phyloP scores from a whole-genome alignment of 2,329 filamentous ascomycete species.

The Pseudogymnoascus sp. region DNA sequence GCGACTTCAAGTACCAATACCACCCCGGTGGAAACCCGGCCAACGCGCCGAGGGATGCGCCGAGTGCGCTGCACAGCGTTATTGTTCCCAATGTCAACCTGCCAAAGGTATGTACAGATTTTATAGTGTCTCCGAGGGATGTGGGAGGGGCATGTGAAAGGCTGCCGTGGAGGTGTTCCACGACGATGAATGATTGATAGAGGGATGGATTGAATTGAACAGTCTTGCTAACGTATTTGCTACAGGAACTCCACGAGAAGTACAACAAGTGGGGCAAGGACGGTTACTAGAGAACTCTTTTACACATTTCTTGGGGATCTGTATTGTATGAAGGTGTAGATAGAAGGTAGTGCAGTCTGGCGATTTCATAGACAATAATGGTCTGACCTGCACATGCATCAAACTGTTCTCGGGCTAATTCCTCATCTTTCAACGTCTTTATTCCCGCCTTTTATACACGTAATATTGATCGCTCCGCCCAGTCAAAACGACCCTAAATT shows the following conservation, averaged over 20 bases:
- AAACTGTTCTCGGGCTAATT: background rate
- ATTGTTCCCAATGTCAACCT: constrained; percentile 89
- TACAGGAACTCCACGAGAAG: constrained; percentile 80
- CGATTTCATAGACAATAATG: constrained; percentile 7
- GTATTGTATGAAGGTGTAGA: constrained; percentile 8
- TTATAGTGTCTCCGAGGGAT: background rate
- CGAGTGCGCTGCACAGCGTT: constrained; percentile 90
- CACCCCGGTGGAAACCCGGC: constrained; percentile 67
- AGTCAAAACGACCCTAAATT: background rate
- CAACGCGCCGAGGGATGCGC: constrained; percentile 75
- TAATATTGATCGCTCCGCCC: background rate
- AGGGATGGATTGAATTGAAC: background rate
- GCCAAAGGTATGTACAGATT: constrained; percentile 60
- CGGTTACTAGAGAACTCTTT: constrained; percentile 46
- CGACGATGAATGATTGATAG: background rate
- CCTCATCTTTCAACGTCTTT: background rate
- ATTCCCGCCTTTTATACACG: constrained; percentile 4
- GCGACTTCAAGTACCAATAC: constrained; percentile 53
- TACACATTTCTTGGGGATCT: background rate
- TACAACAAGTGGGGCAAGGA: constrained; percentile 99
- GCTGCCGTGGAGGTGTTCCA: background rate
- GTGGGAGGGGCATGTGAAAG: background rate
- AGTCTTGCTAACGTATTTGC: constrained; percentile 6
- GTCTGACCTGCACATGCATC: background rate
- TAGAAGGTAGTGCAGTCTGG: constrained; percentile 1